A percentile compares a stretch with the other conserved stretches of the same genome.
Evolutionary conservation across 306 rosid genomes (phyloP).

Genomic region (Inga laurina): DNA sequence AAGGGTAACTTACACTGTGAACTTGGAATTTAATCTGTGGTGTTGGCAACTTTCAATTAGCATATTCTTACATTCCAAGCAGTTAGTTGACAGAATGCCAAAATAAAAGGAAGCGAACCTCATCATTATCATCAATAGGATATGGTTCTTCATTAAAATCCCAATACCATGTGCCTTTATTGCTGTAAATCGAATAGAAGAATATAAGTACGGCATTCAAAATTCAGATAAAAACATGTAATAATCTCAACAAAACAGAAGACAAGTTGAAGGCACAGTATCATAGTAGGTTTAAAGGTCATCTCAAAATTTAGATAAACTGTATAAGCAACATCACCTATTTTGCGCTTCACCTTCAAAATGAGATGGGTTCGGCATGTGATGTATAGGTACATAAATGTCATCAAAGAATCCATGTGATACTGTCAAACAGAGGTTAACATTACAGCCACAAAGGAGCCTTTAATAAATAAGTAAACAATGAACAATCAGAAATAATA

Average conservation of each 20-base stretch:
- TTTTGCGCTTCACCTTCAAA: slow-evolving; percentile 44
- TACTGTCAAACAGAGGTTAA: slow-evolving; percentile 54
- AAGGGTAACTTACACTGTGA: slow-evolving; percentile 47
- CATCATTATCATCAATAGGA: slow-evolving; percentile 48
- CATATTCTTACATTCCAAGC: slow-evolving; percentile 13
- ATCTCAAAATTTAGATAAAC: slow-evolving; percentile 10
- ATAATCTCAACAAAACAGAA: not conserved
- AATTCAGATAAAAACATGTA: not conserved
- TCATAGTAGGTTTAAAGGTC: not conserved
- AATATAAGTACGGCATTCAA: slow-evolving; percentile 13
- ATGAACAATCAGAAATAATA: slow-evolving; percentile 1
- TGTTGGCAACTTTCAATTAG: slow-evolving; percentile 28
- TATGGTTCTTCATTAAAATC: slow-evolving; percentile 35
- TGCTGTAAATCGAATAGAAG: slow-evolving; percentile 43
- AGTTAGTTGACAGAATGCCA: slow-evolving; percentile 10
- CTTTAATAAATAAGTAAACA: not conserved
- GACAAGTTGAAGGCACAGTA: slow-evolving; percentile 8
- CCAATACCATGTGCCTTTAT: slow-evolving; percentile 64
- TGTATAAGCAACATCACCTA: slow-evolving; percentile 43
- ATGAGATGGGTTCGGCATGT: slow-evolving; percentile 56
- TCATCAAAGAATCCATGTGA: slow-evolving; percentile 88
- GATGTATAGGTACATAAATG: slow-evolving; percentile 60
- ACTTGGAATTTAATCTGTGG: slow-evolving; percentile 52
- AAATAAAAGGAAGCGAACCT: slow-evolving; percentile 49
- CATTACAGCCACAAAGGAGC: slow-evolving; percentile 19